A percentile compares a stretch with the other conserved stretches of the same genome.
These are phyloP conservation scores for Penstemon newberryi DNA, from an alignment of 257 asterid species.

Conservation along the genomic window DNA sequence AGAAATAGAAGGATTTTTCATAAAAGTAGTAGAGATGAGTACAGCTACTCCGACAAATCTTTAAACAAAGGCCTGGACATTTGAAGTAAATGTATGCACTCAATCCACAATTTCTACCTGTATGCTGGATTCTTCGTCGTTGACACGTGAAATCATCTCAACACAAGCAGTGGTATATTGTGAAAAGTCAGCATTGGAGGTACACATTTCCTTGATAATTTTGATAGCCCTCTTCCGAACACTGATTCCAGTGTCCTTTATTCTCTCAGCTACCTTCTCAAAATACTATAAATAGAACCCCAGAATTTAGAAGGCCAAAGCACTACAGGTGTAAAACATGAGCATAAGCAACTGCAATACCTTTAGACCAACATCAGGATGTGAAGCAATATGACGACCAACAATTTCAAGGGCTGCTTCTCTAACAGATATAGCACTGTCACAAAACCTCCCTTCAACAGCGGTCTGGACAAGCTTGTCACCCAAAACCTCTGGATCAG, in stretches of 20 bases:
- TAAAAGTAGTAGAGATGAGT: slow-evolving; percentile 8
- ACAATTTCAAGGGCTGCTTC: slow-evolving; percentile 99
- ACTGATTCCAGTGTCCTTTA: slow-evolving; percentile 97
- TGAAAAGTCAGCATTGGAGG: slow-evolving; percentile 67
- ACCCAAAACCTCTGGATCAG: slow-evolving; percentile 97
- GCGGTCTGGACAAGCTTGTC: slow-evolving; percentile 87
- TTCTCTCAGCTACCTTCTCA: slow-evolving; percentile 96
- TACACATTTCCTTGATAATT: slow-evolving; percentile 93
- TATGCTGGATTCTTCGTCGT: slow-evolving; percentile 94
- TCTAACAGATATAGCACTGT: slow-evolving; percentile 92
- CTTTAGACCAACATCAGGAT: slow-evolving; percentile 98
- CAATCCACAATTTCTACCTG: slow-evolving; percentile 57
- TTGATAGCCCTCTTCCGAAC: slow-evolving; percentile 97
- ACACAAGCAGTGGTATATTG: slow-evolving; percentile 75
- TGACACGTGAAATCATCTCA: slow-evolving; percentile 87
- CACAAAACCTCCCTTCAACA: slow-evolving; percentile 98
- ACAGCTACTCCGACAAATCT: slow-evolving; percentile 11
- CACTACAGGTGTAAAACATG: slow-evolving; percentile 17
- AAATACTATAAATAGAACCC: slow-evolving; percentile 63
- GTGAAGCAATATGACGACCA: slow-evolving; percentile 97
- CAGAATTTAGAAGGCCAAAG: slow-evolving; percentile 34
- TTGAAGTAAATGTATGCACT: slow-evolving; percentile 22
- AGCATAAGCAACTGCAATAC: slow-evolving; percentile 48
- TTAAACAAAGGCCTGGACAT: slow-evolving; percentile 12
- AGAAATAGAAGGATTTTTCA: background rate